Percentiles rank a stretch among this genome's conserved stretches.
phyloP scores from a whole-genome alignment of 202 grass and related monocot species.

The Panicum virgatum region DNA sequence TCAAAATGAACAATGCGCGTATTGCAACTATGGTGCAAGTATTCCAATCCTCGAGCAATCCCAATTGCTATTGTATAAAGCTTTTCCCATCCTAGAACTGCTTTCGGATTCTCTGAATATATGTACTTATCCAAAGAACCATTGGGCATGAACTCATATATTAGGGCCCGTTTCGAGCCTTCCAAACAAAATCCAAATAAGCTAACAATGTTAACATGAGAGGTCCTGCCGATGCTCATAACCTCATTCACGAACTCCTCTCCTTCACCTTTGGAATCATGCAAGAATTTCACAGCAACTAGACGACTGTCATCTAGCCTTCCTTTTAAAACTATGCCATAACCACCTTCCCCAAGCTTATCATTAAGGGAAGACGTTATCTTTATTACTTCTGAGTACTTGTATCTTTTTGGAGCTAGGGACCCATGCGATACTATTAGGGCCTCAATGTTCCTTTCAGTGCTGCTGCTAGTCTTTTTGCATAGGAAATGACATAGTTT shows the following conservation, averaged over 20 bases:
- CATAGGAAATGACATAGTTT: background rate
- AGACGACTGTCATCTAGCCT: constrained; percentile 23
- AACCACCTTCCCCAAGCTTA: constrained; percentile 68
- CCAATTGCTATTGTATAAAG: constrained; percentile 54
- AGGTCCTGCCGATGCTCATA: constrained; percentile 70
- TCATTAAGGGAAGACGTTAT: constrained; percentile 42
- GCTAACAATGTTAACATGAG: constrained; percentile 68
- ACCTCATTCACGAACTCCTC: constrained; percentile 69
- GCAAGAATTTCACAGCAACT: constrained; percentile 63
- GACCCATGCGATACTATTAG: constrained; percentile 40
- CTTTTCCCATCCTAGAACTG: constrained; percentile 45
- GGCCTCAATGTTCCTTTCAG: constrained; percentile 31
- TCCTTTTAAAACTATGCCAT: constrained; percentile 64
- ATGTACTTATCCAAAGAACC: constrained; percentile 67
- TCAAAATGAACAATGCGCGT: constrained; percentile 67
- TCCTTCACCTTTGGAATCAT: constrained; percentile 35
- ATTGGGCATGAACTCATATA: constrained; percentile 69
- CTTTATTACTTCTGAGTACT: constrained; percentile 46
- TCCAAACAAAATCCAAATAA: constrained; percentile 69
- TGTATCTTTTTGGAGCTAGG: constrained; percentile 53
- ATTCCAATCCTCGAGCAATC: constrained; percentile 59
- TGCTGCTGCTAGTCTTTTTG: background rate
- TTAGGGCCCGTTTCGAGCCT: constrained; percentile 48
- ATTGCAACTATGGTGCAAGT: constrained; percentile 60
- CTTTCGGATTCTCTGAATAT: constrained; percentile 39